A percentile compares a stretch with the other conserved stretches of the same genome.
These are phyloP conservation scores for Sutorius australiensis DNA, from an alignment of 768 basidiomycete genomes.

Conservation along the genomic window DNA sequence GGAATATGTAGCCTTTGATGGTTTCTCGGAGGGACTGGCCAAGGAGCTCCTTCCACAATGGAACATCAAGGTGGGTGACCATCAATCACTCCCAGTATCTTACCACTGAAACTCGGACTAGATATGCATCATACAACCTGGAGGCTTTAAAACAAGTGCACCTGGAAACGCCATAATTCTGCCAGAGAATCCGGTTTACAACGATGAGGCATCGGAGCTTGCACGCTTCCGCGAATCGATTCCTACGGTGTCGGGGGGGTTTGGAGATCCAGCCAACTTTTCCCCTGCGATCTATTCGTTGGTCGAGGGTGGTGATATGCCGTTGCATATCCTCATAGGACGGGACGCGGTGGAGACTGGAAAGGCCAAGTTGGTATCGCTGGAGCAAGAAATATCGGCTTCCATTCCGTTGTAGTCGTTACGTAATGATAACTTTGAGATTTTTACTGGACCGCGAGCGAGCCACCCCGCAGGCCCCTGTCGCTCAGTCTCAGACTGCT, in stretches of 20 bases:
- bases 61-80: slow-evolving; percentile 33
- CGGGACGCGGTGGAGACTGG: slow-evolving; percentile 6
- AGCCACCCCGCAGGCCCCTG: not conserved
- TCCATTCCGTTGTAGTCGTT: too few species aligned
- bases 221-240: not conserved
- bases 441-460: slow-evolving; percentile 6
- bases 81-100: not conserved
- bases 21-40: slow-evolving; percentile 30
- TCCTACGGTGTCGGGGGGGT: not conserved
- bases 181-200: slow-evolving; percentile 10
- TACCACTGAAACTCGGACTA: not conserved
- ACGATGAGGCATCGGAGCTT: not conserved
- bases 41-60: slow-evolving; percentile 39
- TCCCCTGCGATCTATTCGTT: slow-evolving; percentile 5
- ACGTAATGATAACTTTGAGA: not conserved
- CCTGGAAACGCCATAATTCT: not conserved
- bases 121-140: slow-evolving; percentile 19
- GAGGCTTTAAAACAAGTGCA: slow-evolving; percentile 13
- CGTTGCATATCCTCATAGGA: slow-evolving; percentile 12
- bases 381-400: not conserved
- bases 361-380: not conserved
- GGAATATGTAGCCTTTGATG: slow-evolving; percentile 30
- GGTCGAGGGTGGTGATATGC: slow-evolving; percentile 4
- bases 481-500: not conserved
- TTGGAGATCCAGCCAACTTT: slow-evolving; percentile 12